A percentile compares a stretch with the other conserved stretches of the same genome.
Evolutionary conservation across 75 land plant species (phyloP).

Genomic region (Ceratopteris richardii): DNA sequence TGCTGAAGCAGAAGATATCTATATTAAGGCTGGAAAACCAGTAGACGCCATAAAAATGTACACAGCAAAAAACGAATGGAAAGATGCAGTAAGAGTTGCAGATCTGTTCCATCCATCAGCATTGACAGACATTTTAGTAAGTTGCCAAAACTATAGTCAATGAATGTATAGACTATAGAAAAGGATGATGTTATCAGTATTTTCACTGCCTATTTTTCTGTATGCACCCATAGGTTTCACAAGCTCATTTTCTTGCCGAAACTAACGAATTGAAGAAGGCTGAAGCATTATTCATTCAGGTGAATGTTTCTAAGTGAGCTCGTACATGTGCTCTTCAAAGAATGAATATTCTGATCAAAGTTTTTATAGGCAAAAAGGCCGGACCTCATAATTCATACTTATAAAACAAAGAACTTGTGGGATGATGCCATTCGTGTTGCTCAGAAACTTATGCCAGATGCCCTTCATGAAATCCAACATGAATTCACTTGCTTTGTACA

Average conservation of each 20-base stretch:
- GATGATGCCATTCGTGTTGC: conserved; percentile 39
- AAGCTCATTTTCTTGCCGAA: conserved; percentile 20
- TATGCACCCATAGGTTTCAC: conserved; percentile 21
- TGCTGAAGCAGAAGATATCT: conserved; percentile 28
- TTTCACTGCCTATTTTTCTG: too few species aligned
- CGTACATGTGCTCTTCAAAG: not conserved
- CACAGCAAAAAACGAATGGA: conserved; percentile 24
- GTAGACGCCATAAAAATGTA: conserved; percentile 39
- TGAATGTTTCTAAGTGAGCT: not conserved
- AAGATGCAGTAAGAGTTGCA: conserved; percentile 29
- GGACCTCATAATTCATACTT: conserved; percentile 23
- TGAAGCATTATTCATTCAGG: conserved; percentile 27
- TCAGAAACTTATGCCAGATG: conserved; percentile 17
- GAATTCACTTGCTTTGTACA: conserved; percentile 28
- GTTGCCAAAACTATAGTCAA: too few species aligned
- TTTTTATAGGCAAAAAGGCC: conserved; percentile 28
- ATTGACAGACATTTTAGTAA: conserved; percentile 24
- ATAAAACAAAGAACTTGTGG: conserved; percentile 22
- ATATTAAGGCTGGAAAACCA: conserved; percentile 34
- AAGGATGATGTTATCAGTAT: too few species aligned
- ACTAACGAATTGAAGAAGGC: conserved; percentile 29
- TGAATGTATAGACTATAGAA: too few species aligned
- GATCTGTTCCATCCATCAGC: conserved; percentile 32
- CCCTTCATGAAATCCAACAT: conserved; percentile 16
- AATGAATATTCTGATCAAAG: too few species aligned